These are phyloP conservation scores for Limnomonas spitsbergensis DNA, from an alignment of 139 green algal species.

Conservation along the genomic window DNA sequence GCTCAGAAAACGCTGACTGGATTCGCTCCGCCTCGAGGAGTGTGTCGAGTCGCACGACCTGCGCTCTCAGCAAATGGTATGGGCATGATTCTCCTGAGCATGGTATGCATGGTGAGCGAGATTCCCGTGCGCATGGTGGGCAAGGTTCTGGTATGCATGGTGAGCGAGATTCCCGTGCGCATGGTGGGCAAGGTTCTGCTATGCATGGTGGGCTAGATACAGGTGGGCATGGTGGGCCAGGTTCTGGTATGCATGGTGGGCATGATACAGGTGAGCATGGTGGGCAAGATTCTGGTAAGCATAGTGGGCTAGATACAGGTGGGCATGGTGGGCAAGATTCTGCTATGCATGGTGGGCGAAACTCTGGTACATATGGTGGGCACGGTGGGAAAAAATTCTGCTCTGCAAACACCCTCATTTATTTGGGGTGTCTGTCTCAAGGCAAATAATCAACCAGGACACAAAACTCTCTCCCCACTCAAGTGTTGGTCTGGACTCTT, in stretches of 20 bases:
- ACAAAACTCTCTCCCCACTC: too few species aligned
- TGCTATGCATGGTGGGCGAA: too few species aligned
- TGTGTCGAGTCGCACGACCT: conserved; percentile 38
- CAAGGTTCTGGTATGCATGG: neutral
- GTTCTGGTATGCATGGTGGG: neutral
- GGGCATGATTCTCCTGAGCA: neutral
- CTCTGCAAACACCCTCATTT: too few species aligned
- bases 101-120: neutral
- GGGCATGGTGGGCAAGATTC: neutral
- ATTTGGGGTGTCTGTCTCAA: too few species aligned
- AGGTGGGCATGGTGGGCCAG: neutral
- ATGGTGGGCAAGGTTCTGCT: neutral
- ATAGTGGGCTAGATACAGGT: neutral
- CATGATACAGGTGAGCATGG: neutral
- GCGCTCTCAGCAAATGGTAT: conserved; percentile 1
- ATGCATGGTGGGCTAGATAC: neutral
- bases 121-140: neutral
- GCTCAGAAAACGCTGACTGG: conserved; percentile 21
- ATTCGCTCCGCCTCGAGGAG: conserved; percentile 43
- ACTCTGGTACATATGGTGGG: too few species aligned
- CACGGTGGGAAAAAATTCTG: too few species aligned
- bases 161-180: neutral
- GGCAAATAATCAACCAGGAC: too few species aligned
- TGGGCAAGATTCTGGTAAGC: neutral
- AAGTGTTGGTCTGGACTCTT: too few species aligned